phyloP scores from a whole-genome alignment of 2,329 filamentous ascomycete genomes.

The Neofusicoccum sp. region DNA sequence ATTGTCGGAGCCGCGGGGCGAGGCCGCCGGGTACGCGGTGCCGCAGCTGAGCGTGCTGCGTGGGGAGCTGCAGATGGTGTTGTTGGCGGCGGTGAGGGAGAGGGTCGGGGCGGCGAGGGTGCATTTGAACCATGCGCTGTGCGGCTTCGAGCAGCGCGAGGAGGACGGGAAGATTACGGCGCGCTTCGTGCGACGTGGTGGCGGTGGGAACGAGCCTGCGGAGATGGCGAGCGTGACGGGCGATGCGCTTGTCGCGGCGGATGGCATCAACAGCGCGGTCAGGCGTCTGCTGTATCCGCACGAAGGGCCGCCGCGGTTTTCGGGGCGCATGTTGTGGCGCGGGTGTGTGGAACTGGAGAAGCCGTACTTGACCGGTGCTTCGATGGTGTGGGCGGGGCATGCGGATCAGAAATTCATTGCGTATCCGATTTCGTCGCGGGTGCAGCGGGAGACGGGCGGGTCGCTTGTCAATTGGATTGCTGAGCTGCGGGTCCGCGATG shows the following conservation, averaged over 20 bases:
- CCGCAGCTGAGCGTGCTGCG: conserved; percentile 48
- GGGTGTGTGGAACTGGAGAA: conserved; percentile 40
- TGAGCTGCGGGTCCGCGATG: conserved; percentile 43
- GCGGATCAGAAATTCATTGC: conserved; percentile 50
- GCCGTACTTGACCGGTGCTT: conserved; percentile 43
- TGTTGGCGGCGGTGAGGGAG: conserved; percentile 43
- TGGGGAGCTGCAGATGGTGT: conserved; percentile 47
- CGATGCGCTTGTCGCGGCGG: conserved; percentile 42
- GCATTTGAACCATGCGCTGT: conserved; percentile 41
- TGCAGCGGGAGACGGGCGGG: conserved; percentile 35
- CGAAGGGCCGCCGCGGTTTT: conserved; percentile 47
- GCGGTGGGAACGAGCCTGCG: conserved; percentile 26
- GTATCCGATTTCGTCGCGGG: conserved; percentile 44
- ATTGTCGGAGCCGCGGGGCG: conserved; percentile 43
- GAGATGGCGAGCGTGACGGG: conserved; percentile 32
- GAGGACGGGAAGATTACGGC: conserved; percentile 35
- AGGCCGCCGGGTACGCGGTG: conserved; percentile 42
- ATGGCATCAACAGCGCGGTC: conserved; percentile 48
- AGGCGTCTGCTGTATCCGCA: conserved; percentile 42
- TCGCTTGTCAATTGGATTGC: conserved; percentile 50
- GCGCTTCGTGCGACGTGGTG: conserved; percentile 33
- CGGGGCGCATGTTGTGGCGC: conserved; percentile 48
- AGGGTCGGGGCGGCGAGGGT: conserved; percentile 40
- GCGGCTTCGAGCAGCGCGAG: conserved; percentile 36
- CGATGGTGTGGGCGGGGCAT: conserved; percentile 49